Base-by-base conservation (phyloP, 495 filamentous ascomycete species). In the Podospora pseudopauciseta region DNA sequence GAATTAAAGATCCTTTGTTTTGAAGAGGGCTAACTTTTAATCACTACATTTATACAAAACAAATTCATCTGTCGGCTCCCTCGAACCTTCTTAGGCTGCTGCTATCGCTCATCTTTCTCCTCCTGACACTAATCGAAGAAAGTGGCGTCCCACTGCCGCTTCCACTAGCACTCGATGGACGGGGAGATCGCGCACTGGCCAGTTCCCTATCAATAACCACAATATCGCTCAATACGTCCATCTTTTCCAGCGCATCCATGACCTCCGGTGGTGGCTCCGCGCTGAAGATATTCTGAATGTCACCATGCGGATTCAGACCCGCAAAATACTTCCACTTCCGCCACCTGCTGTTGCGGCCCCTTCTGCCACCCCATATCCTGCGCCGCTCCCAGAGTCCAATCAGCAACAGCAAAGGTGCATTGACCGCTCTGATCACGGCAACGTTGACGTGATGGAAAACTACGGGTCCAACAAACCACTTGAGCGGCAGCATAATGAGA, bases 361-460 rank as follows among this genome's bases (percentile, higher is more conserved):
- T 44, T 23, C 74, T 64, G 26, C 76, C 70, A 20, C 76, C 70
- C 78, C 78, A 82, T 30, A 80, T 70, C 1, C 68, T 70, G 20
- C 80, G 76, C 18, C 85, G 83, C 71, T 87, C 87, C 70, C 82
- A 84, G n/a, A 85, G 68, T 6, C 77, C 77, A 59, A 90, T 84
- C 39, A 83, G 60, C 11, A 88, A 73, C 0, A 90, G 77, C 0
- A 89, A 64, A 0, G 87, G 87, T 1, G 80, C 81, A 68, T 90
- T 90, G 67, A 87, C 75, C 7, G 77, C 68, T 9, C 86, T 81
- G 20, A 89, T 82, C 18, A 79, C 74, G 32, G 82, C 80, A 27
- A 90, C 84, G 69, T 90, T 89, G 72, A 88, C 77, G 68, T 85
- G 86, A 77, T 90, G 87, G 66, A 89, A 89, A 75, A 81, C 84